phyloP scores from a whole-genome alignment of 192 early-diverging fungal species.

The Phlyctochytrium arcticum region DNA sequence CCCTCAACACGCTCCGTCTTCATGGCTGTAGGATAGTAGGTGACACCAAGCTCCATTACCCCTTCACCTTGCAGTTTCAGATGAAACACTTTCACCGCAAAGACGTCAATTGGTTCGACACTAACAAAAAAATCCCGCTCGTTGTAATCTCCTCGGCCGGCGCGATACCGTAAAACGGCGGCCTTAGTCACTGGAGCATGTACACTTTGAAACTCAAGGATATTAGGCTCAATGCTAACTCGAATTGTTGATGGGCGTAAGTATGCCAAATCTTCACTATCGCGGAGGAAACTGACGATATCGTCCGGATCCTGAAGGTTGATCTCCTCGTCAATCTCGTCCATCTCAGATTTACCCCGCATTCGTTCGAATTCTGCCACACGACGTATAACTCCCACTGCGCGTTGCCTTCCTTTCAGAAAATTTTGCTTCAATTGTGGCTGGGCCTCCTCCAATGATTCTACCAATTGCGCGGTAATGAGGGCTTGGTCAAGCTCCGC shows the following conservation, averaged over 20 bases:
- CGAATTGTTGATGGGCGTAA: conserved; percentile 38
- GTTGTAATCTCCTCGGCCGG: conserved; percentile 52
- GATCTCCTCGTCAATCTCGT: conserved; percentile 19
- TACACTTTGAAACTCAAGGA: conserved; percentile 50
- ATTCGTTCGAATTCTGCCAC: conserved; percentile 31
- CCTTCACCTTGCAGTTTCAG: conserved; percentile 55
- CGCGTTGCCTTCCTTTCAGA: conserved; percentile 19
- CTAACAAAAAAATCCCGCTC: conserved; percentile 56
- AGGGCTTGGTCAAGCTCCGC: conserved; percentile 17
- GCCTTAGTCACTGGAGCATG: conserved; percentile 45
- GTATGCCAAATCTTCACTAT: conserved; percentile 44
- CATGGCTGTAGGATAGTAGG: conserved; percentile 47
- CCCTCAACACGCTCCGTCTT: conserved; percentile 43
- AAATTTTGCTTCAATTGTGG: conserved; percentile 35
- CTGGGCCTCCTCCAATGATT: conserved; percentile 29
- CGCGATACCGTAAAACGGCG: conserved; percentile 43
- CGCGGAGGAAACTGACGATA: conserved; percentile 44
- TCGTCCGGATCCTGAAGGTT: conserved; percentile 46
- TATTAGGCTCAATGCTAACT: conserved; percentile 42
- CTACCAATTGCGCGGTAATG: conserved; percentile 36
- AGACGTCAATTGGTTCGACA: conserved; percentile 49
- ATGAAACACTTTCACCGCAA: conserved; percentile 45
- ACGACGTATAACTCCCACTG: conserved; percentile 27
- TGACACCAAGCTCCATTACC: conserved; percentile 42
- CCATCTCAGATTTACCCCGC: neutral